Evolutionary conservation across 176 grass and related monocot genomes (phyloP).

Genomic region (Aechmea fasciata): DNA sequence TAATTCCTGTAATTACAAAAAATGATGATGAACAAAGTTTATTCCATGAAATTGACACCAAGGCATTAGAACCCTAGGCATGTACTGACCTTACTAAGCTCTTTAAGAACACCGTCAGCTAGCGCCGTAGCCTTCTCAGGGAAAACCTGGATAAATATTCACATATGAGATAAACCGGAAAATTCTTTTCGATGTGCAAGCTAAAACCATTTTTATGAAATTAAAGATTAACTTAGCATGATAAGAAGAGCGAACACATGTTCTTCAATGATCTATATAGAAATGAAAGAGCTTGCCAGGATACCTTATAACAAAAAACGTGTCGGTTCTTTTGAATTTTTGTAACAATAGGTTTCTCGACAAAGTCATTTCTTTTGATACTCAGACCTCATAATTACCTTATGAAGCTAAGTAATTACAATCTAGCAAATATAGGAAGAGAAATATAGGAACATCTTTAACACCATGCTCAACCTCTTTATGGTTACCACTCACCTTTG

Average conservation of each 20-base stretch:
- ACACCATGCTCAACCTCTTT: no score
- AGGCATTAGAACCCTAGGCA: background rate
- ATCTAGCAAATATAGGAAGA: no score
- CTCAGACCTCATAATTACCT: no score
- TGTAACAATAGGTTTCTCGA: no score
- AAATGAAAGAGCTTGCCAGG: background rate
- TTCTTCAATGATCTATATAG: background rate
- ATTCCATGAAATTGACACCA: background rate
- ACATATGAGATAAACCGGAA: background rate
- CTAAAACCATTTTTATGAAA: background rate
- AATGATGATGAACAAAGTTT: background rate
- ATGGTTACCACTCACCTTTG: no score
- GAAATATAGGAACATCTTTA: no score
- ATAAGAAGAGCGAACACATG: background rate
- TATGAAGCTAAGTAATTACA: no score
- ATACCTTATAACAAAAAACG: background rate
- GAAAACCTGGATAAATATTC: constrained; percentile 44
- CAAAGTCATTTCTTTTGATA: no score
- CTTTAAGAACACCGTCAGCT: constrained; percentile 55
- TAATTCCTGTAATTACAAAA: constrained; percentile 38
- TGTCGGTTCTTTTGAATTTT: background rate
- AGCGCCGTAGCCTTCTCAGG: constrained; percentile 68
- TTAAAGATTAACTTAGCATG: background rate
- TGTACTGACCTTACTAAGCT: constrained; percentile 65
- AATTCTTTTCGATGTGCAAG: background rate